phyloP scores from a whole-genome alignment of 2,329 filamentous ascomycete species.

The Xylariaceae sp. region DNA sequence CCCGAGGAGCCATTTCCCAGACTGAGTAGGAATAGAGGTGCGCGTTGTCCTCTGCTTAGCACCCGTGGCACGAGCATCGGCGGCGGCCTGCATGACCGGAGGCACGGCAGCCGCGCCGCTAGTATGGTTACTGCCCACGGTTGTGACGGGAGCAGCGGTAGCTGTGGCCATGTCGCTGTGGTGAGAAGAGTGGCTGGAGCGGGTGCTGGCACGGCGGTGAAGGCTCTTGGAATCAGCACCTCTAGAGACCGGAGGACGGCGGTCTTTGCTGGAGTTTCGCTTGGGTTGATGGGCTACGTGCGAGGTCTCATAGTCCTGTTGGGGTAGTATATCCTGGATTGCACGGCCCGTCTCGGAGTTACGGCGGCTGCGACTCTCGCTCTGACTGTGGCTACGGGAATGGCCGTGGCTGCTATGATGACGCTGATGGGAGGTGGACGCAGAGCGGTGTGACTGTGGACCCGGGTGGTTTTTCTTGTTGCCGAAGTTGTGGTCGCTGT shows the following conservation, averaged over 20 bases:
- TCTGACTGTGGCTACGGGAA: constrained; percentile 22
- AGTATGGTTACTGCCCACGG: too few species aligned
- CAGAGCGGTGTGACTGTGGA: constrained; percentile 24
- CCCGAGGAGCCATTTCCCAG: constrained; percentile 89
- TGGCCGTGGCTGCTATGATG: constrained; percentile 30
- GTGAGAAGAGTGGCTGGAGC: constrained; percentile 37
- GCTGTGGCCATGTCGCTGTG: constrained; percentile 45
- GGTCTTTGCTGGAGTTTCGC: constrained; percentile 62
- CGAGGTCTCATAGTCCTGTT: constrained; percentile 69
- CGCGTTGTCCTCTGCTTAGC: constrained; percentile 52
- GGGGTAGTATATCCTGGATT: constrained; percentile 41
- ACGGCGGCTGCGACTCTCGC: constrained; percentile 31
- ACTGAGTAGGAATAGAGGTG: constrained; percentile 83
- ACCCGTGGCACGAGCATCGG: constrained; percentile 43
- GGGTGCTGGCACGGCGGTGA: constrained; percentile 46
- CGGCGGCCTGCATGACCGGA: constrained; percentile 37
- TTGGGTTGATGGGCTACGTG: constrained; percentile 58
- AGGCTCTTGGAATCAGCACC: constrained; percentile 47
- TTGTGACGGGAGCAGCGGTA: constrained; percentile 42
- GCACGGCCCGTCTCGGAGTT: constrained; percentile 35
- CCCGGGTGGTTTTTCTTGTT: constrained; percentile 17
- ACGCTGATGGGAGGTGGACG: constrained; percentile 28
- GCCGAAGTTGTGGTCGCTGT: constrained; percentile 21
- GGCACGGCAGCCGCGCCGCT: constrained; percentile 48
- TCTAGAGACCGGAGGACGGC: constrained; percentile 45